Evolutionary conservation across 257 asterid genomes (phyloP), one percentile per base, ranked within the genome.

Genomic region (Salvia hispanica): DNA sequence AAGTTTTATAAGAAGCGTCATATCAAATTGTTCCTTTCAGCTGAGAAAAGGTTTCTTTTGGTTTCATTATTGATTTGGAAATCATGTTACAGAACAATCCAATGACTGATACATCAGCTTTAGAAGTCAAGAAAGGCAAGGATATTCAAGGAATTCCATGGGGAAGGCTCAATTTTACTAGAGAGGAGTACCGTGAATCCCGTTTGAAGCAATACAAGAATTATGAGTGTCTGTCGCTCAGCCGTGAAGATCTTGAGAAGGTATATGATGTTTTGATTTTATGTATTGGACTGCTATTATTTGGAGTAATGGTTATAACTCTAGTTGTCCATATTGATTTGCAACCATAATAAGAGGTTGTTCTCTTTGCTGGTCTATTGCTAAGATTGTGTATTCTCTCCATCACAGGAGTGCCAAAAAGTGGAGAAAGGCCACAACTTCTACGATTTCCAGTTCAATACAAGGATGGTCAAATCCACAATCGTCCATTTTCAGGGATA

Each of bases 121-220:
- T 77, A 50, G 98, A 91, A 64, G 94, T 79, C 40, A 89, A 78
- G 79, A 82, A 86, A 62, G 99, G 99, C 18, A 93, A 93, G 82
- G 99, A 93, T 80, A 88, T 90, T 16, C 99, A 93, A 77, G 99
- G 99, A 59, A 90, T 93, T 65, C 97, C 97, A 2, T 93, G 97
- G 99, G 97, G 86, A 73, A 83, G 95, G 73, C 86, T 90, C 58
- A 85, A 81, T 72, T 84, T 83, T 50, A 83, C 96, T 7, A 81
- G 97, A 69, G 92, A 84, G 33, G 76, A 82, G 79, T 93, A 88
- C 63, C 88, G 99, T 6, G 84, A 86, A 67, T 74, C 86, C 18
- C 79, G 99, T 48, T 77, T 93, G 81, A 80, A 84, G 86, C 88
- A 85, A 60, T 93, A 93, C 83, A 88, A 82, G 78, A 93, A 90